Percentiles rank a stretch among this genome's conserved stretches.
These are phyloP conservation scores for Penicillium maclennaniae DNA, from an alignment of 495 filamentous ascomycete species.

Conservation along the genomic window DNA sequence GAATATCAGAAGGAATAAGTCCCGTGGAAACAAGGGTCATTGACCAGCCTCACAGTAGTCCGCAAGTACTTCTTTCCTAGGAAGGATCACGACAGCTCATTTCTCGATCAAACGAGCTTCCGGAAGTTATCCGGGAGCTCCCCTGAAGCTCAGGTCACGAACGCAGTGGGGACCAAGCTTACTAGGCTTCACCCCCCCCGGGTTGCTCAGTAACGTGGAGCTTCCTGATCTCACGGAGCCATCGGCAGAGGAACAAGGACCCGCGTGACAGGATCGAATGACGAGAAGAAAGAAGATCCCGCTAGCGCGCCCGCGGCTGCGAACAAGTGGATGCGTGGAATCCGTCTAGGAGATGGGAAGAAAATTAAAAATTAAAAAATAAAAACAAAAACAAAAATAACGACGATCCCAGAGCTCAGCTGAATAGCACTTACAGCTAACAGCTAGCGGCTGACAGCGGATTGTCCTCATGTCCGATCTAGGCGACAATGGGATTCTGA, in stretches of 20 bases:
- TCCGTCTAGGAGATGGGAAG: conserved; percentile 4
- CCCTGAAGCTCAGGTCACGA: neutral
- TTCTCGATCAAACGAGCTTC: neutral
- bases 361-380: too few species aligned
- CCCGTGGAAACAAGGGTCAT: neutral
- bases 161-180: neutral
- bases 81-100: neutral
- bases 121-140: neutral
- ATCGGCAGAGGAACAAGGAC: conserved; percentile 8
- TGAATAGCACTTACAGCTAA: neutral
- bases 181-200: neutral
- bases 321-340: conserved; percentile 7
- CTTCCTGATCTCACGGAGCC: neutral
- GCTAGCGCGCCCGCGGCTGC: conserved; percentile 12
- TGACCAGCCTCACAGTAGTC: conserved; percentile 7
- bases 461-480: neutral
- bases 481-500: neutral
- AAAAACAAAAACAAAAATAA: neutral
- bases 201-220: neutral
- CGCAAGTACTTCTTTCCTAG: neutral
- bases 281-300: conserved; percentile 9
- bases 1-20: too few species aligned
- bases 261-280: conserved; percentile 17
- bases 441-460: neutral
- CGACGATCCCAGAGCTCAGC: neutral